Percentiles rank a stretch among this genome's conserved stretches.
phyloP scores from a whole-genome alignment of 2,329 filamentous ascomycete species.

The Talaromyces sp. region DNA sequence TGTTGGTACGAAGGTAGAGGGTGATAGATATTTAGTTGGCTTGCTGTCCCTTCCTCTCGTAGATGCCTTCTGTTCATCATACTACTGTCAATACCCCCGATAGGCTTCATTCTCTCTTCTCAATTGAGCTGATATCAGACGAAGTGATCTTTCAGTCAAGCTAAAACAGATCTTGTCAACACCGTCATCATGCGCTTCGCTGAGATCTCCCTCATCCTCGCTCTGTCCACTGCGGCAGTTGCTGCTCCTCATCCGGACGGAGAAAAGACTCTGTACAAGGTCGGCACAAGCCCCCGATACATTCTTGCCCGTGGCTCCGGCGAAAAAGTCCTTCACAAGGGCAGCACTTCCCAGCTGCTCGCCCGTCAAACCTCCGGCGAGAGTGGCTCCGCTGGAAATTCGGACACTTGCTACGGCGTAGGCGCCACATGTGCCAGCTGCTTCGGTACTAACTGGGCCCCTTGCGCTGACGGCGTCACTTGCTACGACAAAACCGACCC shows the following conservation, averaged over 20 bases:
- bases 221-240: conserved; percentile 11
- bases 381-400: conserved; percentile 11
- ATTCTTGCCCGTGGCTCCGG: conserved; percentile 1
- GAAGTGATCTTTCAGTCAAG: not conserved
- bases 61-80: not conserved
- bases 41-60: not conserved
- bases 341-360: not conserved
- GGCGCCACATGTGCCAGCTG: conserved; percentile 14
- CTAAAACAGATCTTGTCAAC: not conserved
- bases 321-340: conserved; percentile 7
- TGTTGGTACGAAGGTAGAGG: not conserved
- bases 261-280: conserved; percentile 9
- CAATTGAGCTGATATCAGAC: not conserved
- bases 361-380: conserved; percentile 14
- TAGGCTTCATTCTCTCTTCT: not conserved
- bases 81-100: not conserved
- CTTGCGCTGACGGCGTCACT: not conserved
- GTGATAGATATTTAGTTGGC: not conserved
- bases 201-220: conserved; percentile 11
- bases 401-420: conserved; percentile 1
- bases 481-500: conserved; percentile 10
- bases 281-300: conserved; percentile 1
- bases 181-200: conserved; percentile 12
- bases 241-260: conserved; percentile 7
- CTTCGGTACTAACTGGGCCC: conserved; percentile 8